These are phyloP conservation scores for Pestalotiopsis sp. DNA, from an alignment of 2,329 filamentous ascomycete species.

Conservation along the genomic window DNA sequence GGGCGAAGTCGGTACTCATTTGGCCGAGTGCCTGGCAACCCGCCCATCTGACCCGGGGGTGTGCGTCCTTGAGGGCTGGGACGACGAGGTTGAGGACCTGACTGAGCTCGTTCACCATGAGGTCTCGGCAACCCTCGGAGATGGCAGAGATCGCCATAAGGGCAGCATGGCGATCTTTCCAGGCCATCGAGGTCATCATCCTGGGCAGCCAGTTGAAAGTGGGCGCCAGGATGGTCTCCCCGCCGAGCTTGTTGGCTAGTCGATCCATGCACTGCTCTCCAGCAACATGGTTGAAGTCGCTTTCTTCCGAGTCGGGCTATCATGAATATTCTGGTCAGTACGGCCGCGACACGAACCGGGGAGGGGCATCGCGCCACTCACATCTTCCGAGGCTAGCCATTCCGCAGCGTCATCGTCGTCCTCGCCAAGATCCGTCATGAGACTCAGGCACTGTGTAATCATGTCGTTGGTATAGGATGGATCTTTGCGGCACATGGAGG, in stretches of 20 bases:
- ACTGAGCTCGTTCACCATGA: conserved; percentile 93
- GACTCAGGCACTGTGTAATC: conserved; percentile 95
- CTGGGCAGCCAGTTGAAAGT: conserved; percentile 96
- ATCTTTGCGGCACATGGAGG: conserved; percentile 94
- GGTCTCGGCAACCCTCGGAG: conserved; percentile 91
- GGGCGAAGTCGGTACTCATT: conserved; percentile 99
- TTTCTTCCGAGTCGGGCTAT: conserved; percentile 90
- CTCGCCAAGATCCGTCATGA: conserved; percentile 95
- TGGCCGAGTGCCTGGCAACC: conserved; percentile 98
- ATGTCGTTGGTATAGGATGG: conserved; percentile 90
- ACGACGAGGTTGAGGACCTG: conserved; percentile 95
- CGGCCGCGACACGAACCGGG: not conserved
- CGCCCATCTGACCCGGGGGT: conserved; percentile 94
- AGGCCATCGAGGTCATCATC: conserved; percentile 95
- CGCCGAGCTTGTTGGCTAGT: conserved; percentile 94
- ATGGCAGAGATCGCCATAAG: conserved; percentile 99
- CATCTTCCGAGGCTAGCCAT: conserved; percentile 92
- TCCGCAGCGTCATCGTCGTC: conserved; percentile 95
- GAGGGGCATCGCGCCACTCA: conserved; percentile 44
- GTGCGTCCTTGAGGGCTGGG: conserved; percentile 84
- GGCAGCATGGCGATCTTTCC: conserved; percentile 94
- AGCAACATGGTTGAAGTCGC: conserved; percentile 94
- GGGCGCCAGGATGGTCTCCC: conserved; percentile 86
- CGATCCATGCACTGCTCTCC: conserved; percentile 99
- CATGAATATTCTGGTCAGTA: conserved; percentile 27